These are phyloP conservation scores for Acmispon strigosus DNA, from an alignment of 306 rosid genomes.

Conservation along the genomic window DNA sequence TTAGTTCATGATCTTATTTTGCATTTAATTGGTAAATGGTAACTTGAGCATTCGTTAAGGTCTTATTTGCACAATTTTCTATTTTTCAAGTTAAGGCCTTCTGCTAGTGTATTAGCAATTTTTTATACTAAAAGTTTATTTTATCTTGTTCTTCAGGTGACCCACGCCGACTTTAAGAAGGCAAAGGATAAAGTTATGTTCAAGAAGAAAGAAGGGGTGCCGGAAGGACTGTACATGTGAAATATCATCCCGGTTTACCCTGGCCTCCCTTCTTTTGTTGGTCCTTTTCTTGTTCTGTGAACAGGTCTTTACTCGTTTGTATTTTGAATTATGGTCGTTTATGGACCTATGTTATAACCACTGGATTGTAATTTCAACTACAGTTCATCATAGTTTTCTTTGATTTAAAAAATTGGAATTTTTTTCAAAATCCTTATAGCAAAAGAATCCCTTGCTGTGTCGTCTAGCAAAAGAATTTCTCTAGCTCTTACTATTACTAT, in stretches of 20 bases:
- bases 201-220: slow-evolving; percentile 99
- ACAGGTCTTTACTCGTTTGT: slow-evolving; percentile 4
- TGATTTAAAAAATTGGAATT: background rate
- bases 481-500: background rate
- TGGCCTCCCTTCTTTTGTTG: background rate
- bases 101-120: background rate
- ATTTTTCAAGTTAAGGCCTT: background rate
- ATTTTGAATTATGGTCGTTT: slow-evolving; percentile 2
- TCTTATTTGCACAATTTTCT: background rate
- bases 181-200: slow-evolving; percentile 99
- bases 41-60: background rate
- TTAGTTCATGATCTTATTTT: background rate
- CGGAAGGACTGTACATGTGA: slow-evolving; percentile 98
- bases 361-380: slow-evolving; percentile 6
- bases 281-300: background rate
- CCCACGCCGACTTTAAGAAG: slow-evolving; percentile 85
- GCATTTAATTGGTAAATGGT: background rate
- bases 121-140: background rate
- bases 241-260: background rate
- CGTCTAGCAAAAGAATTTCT: background rate
- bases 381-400: background rate
- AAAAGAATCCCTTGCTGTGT: background rate
- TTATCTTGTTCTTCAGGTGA: slow-evolving; percentile 54
- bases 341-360: background rate
- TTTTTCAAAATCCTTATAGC: background rate